phyloP scores from a whole-genome alignment of 169 alveolate species.

The Cryptosporidium parvum region DNA sequence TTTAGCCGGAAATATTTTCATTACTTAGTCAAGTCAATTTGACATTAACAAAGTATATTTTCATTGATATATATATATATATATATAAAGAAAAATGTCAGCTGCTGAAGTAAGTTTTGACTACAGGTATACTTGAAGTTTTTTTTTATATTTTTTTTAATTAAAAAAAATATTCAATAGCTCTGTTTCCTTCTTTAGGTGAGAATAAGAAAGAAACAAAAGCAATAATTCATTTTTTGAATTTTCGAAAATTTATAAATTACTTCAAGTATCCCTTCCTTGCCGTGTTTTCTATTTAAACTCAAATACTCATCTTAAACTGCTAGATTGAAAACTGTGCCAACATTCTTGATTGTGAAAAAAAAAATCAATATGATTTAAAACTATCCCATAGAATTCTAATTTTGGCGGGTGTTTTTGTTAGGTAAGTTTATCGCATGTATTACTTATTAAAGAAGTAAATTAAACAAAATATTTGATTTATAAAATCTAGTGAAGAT shows the following conservation, averaged over 20 bases:
- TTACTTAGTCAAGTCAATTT: neutral
- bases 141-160: neutral
- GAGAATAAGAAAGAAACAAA: neutral
- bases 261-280: neutral
- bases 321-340: slow-evolving; percentile 37
- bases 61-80: neutral
- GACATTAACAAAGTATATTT: neutral
- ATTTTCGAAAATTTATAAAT: neutral
- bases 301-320: neutral
- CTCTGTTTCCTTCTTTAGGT: neutral
- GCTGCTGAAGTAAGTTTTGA: slow-evolving; percentile 23
- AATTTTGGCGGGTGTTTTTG: slow-evolving; percentile 45
- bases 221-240: no score
- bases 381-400: slow-evolving; percentile 44
- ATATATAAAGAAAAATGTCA: slow-evolving; percentile 19
- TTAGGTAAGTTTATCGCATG: slow-evolving; percentile 33
- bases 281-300: neutral
- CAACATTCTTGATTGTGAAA: slow-evolving; percentile 32
- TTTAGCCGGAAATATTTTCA: neutral
- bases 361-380: slow-evolving; percentile 17
- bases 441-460: neutral
- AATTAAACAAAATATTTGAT: neutral
- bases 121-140: neutral
- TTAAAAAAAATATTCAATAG: neutral
- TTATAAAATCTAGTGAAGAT: slow-evolving; percentile 8